A percentile compares a stretch with the other conserved stretches of the same genome.
Conservation (phyloP, 192 early-diverging fungal genomes). For the Coemansia sp. region DNA sequence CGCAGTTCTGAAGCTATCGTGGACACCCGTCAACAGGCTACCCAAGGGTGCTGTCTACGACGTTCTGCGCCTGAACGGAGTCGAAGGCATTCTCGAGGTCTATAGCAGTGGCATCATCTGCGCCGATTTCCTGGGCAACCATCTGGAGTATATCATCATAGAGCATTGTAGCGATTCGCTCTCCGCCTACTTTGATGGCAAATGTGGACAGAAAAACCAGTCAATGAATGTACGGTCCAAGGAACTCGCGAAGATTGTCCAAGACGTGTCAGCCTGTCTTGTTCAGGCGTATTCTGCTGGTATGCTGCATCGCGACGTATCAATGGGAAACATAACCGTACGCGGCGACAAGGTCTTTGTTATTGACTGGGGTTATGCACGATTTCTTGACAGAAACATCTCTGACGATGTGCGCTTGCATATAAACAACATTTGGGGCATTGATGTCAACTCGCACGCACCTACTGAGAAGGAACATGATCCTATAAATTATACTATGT, state of each 20-base stretch:
- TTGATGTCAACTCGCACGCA: background rate
- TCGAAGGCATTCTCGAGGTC: background rate
- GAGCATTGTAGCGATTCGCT: background rate
- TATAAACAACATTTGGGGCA: too few relatives aligned
- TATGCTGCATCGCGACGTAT: conserved; percentile 8
- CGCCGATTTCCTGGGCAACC: background rate
- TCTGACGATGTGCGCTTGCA: background rate
- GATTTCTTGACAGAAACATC: background rate
- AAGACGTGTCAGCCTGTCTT: background rate
- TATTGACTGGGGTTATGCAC: conserved; percentile 22
- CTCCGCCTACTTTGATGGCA: too few relatives aligned
- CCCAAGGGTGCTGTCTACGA: conserved; percentile 3
- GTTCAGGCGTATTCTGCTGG: background rate
- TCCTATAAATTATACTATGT: background rate
- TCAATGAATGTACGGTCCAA: too few relatives aligned
- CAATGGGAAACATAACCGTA: conserved; percentile 14
- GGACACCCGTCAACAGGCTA: background rate
- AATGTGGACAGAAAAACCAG: too few relatives aligned
- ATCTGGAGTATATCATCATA: conserved; percentile 1
- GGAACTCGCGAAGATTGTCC: background rate
- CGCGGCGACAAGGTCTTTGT: background rate
- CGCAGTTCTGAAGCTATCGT: background rate
- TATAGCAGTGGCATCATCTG: background rate
- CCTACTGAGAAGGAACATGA: background rate
- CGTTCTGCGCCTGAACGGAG: background rate